phyloP scores from a whole-genome alignment of 257 asterid genomes.

The Scutellaria barbata region DNA sequence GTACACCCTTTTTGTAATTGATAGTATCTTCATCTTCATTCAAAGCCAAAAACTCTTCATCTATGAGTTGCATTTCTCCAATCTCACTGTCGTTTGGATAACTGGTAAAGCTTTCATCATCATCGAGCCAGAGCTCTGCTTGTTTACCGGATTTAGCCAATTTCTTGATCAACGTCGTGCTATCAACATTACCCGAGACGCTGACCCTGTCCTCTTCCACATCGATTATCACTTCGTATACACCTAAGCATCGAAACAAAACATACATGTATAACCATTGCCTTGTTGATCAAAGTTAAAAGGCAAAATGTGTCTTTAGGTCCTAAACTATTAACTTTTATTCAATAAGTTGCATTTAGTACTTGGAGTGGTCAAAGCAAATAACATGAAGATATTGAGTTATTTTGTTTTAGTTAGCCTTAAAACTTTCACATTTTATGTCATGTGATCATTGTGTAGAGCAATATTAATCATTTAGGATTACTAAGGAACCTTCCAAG shows the following conservation, averaged over 20 bases:
- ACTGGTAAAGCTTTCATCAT: background rate
- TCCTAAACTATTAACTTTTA: too few relatives aligned
- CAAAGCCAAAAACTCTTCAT: constrained; percentile 23
- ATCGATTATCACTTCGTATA: constrained; percentile 57
- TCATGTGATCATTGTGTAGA: too few relatives aligned
- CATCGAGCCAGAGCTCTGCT: constrained; percentile 52
- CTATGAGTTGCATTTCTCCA: constrained; percentile 9
- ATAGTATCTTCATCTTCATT: constrained; percentile 30
- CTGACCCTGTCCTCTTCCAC: constrained; percentile 42
- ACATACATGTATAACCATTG: background rate
- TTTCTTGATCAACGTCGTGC: constrained; percentile 39
- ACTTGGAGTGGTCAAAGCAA: too few relatives aligned
- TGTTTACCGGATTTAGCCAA: constrained; percentile 58
- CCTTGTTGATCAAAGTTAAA: too few relatives aligned
- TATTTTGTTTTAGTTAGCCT: too few relatives aligned
- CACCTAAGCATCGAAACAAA: constrained; percentile 27
- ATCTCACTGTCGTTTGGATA: too few relatives aligned
- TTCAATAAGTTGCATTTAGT: too few relatives aligned
- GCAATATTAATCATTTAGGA: too few relatives aligned
- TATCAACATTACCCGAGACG: constrained; percentile 45
- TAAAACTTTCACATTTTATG: too few relatives aligned
- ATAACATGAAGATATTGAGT: too few relatives aligned
- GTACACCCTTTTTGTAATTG: constrained; percentile 26
- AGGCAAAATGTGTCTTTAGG: too few relatives aligned
- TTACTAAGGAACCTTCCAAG: too few relatives aligned